phyloP scores from a whole-genome alignment of 345 rosid genomes.

The Noccaea caerulescens region DNA sequence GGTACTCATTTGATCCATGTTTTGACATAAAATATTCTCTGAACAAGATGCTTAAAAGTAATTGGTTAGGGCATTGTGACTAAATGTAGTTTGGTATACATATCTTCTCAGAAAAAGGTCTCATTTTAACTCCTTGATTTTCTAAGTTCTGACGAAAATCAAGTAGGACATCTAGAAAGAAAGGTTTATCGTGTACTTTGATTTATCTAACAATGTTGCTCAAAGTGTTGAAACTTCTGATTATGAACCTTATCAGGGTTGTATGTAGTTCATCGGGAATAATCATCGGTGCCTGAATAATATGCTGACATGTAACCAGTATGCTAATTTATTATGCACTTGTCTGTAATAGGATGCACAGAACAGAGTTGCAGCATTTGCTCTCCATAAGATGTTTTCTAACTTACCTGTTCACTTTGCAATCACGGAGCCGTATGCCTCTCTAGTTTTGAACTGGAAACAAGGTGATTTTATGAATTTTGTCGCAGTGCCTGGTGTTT shows the following conservation, averaged over 20 bases:
- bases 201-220: slow-evolving; percentile 9
- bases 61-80: slow-evolving; percentile 11
- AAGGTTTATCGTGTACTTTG: slow-evolving; percentile 16
- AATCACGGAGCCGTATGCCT: slow-evolving; percentile 75
- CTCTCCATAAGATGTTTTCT: slow-evolving; percentile 76
- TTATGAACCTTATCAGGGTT: slow-evolving; percentile 26
- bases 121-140: slow-evolving; percentile 7
- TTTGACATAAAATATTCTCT: slow-evolving; percentile 11
- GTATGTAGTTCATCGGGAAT: slow-evolving; percentile 15
- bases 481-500: slow-evolving; percentile 19
- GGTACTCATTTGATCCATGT: slow-evolving; percentile 48
- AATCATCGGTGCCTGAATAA: not conserved
- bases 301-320: slow-evolving; percentile 3
- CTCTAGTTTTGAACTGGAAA: slow-evolving; percentile 71
- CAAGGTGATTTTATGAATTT: slow-evolving; percentile 59
- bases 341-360: slow-evolving; percentile 77
- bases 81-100: slow-evolving; percentile 2
- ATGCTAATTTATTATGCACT: slow-evolving; percentile 31
- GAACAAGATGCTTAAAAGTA: slow-evolving; percentile 12
- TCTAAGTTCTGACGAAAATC: slow-evolving; percentile 16
- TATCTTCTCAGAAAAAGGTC: slow-evolving; percentile 1
- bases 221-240: slow-evolving; percentile 17
- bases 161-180: slow-evolving; percentile 21
- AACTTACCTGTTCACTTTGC: slow-evolving; percentile 76
- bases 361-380: slow-evolving; percentile 79